Conservation (phyloP, 75 land plant species). For the Picea glauca region DNA sequence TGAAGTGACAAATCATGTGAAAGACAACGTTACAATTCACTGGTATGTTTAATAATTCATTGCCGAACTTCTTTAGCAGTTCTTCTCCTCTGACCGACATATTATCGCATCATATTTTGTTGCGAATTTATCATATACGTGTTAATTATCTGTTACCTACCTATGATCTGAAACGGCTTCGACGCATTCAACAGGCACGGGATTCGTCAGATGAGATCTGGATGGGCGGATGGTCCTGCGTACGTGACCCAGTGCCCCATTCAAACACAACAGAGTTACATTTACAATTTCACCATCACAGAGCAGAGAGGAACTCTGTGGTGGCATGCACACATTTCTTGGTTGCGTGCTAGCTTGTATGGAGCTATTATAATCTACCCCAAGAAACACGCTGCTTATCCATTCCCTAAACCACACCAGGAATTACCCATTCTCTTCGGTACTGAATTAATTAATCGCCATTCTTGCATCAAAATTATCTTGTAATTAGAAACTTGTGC, state of each 20-base stretch:
- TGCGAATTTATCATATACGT: too few relatives aligned
- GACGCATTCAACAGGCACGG: constrained; percentile 46
- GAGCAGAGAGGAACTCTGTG: constrained; percentile 62
- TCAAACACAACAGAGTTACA: constrained; percentile 42
- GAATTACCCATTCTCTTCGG: constrained; percentile 69
- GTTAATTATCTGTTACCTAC: too few relatives aligned
- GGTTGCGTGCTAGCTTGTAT: constrained; percentile 55
- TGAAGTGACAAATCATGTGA: constrained; percentile 42
- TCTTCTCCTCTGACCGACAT: not conserved
- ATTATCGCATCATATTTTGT: not conserved
- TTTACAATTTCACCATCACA: constrained; percentile 51
- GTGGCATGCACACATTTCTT: constrained; percentile 72
- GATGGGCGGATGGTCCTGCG: constrained; percentile 68
- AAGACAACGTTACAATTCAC: constrained; percentile 50
- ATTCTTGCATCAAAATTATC: not conserved
- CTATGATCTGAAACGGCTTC: too few relatives aligned
- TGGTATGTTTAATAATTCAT: constrained; percentile 29
- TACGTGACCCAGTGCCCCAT: constrained; percentile 75
- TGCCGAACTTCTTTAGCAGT: not conserved
- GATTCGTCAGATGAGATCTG: constrained; percentile 43
- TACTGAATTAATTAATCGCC: constrained; percentile 1
- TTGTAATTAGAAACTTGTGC: not conserved
- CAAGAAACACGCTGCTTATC: constrained; percentile 30
- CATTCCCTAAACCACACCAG: constrained; percentile 45
- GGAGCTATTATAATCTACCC: constrained; percentile 59